These are phyloP conservation scores for Boletus sp. DNA, from an alignment of 1,284 basidiomycete species.

Conservation along the genomic window DNA sequence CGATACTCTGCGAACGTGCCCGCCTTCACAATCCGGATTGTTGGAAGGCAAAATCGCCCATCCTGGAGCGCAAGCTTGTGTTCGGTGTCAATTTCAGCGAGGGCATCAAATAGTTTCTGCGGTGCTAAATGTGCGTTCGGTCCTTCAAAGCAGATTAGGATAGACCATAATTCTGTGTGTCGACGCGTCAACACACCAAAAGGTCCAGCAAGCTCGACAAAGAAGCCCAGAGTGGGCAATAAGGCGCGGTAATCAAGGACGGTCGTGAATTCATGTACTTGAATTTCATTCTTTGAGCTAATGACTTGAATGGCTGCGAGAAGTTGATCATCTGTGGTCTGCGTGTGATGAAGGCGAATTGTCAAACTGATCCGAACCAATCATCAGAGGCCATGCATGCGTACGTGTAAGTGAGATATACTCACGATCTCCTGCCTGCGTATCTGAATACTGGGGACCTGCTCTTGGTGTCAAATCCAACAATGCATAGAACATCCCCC, in stretches of 20 bases:
- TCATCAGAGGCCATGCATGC: not conserved
- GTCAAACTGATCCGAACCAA: constrained; percentile 5
- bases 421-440: constrained; percentile 18
- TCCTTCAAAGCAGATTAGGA: constrained; percentile 4
- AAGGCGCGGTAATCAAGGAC: constrained; percentile 14
- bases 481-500: constrained; percentile 19
- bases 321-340: constrained; percentile 15
- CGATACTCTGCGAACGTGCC: constrained; percentile 1
- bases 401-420: not conserved
- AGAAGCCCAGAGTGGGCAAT: constrained; percentile 13
- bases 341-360: constrained; percentile 5
- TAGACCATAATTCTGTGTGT: not conserved
- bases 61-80: not conserved
- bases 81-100: constrained; percentile 5
- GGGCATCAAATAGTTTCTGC: constrained; percentile 12
- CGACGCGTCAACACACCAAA: constrained; percentile 5
- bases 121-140: not conserved
- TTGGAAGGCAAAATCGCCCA: not conserved
- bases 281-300: constrained; percentile 5
- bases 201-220: constrained; percentile 18
- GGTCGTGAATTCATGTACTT: constrained; percentile 18
- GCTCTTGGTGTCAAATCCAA: constrained; percentile 14
- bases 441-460: constrained; percentile 13
- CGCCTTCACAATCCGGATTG: not conserved
- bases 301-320: constrained; percentile 1